Evolutionary conservation across 768 basidiomycete species (phyloP).

Genomic region (Tulasnella sp.): DNA sequence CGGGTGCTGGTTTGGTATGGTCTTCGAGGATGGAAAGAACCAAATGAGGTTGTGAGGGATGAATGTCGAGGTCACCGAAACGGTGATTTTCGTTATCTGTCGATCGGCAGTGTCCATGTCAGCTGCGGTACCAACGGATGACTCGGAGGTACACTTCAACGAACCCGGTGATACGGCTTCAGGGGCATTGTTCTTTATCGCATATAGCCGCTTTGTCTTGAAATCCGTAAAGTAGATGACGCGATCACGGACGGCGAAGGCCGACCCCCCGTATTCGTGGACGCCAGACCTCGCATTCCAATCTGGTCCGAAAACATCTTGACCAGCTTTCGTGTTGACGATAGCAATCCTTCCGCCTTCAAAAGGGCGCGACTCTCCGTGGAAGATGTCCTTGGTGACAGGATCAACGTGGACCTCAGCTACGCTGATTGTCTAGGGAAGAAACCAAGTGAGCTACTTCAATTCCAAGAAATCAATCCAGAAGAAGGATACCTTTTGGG

Average conservation of each 20-base stretch:
- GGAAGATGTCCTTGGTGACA: slow-evolving; percentile 38
- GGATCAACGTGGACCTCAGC: slow-evolving; percentile 49
- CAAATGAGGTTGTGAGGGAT: slow-evolving; percentile 46
- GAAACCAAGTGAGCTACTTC: neutral
- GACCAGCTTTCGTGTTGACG: slow-evolving; percentile 42
- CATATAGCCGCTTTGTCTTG: slow-evolving; percentile 48
- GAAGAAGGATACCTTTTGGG: slow-evolving; percentile 35
- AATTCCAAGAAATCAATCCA: neutral
- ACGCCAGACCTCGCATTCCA: slow-evolving; percentile 55
- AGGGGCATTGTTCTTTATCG: slow-evolving; percentile 31
- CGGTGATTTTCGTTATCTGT: slow-evolving; percentile 46
- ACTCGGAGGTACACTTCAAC: neutral
- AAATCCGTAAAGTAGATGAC: slow-evolving; percentile 54
- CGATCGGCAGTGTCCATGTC: neutral
- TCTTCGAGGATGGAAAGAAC: slow-evolving; percentile 63
- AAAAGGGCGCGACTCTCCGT: slow-evolving; percentile 52
- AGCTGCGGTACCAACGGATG: neutral
- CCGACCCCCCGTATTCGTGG: slow-evolving; percentile 65
- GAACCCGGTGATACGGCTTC: slow-evolving; percentile 57
- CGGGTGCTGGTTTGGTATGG: slow-evolving; percentile 48
- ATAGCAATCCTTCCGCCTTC: slow-evolving; percentile 51
- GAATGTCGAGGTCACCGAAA: slow-evolving; percentile 55
- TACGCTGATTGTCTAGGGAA: slow-evolving; percentile 29
- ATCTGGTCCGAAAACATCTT: slow-evolving; percentile 46
- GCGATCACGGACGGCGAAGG: slow-evolving; percentile 46